Evolutionary conservation across 179 eudicot genomes (phyloP), one percentile per base, ranked within the genome.

Genomic region (Beta lomatogona): DNA sequence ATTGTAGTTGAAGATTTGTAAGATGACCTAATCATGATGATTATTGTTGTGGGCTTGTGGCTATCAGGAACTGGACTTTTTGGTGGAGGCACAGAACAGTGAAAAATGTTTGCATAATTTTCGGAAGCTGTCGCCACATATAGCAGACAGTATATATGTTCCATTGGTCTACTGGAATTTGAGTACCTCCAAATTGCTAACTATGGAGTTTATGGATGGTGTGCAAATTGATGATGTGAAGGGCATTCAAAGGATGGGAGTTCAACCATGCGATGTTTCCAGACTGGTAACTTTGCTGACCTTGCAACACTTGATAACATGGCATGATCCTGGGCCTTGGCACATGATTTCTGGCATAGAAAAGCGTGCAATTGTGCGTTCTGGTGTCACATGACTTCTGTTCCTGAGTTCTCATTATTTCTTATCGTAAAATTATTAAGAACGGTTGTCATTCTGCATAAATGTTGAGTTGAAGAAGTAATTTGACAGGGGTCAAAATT

Each of bases 171-270:
- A 90, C 79, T 94, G 99, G 98, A 90, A 82, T 81, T 87, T 97
- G 74, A 97, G 97, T 83, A 93, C 97, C 82, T 90, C 97, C 59
- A 97, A 92, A 85, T 80, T 97, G 86, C 80, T 97, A 84, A 95
- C 97, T 61, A 97, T 97, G 99, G 99, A 97, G 82, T 97, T 78
- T 80, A 93, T 97, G 71, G 99, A 97, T 79, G 97, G 93, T 48
- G 94, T 88, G 79, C 90, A 87, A 88, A 88, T 97, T 57, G 91
- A 85, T 83, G 98, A 97, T 73, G 86, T 90, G 81, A 90, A 85
- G 89, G 85, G 86, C 77, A 97, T 97, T 79, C 87, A 75, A 81
- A 85, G 79, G 77, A 89, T 94, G 83, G 93, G 94, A 68, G 79
- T 97, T 73, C 92, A 80, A 79, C 95, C 98, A 19, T 81, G 76